Percentiles rank a stretch among this genome's conserved stretches.
phyloP scores from a whole-genome alignment of 2,329 filamentous ascomycete genomes.

The Penicillium sumatraense region DNA sequence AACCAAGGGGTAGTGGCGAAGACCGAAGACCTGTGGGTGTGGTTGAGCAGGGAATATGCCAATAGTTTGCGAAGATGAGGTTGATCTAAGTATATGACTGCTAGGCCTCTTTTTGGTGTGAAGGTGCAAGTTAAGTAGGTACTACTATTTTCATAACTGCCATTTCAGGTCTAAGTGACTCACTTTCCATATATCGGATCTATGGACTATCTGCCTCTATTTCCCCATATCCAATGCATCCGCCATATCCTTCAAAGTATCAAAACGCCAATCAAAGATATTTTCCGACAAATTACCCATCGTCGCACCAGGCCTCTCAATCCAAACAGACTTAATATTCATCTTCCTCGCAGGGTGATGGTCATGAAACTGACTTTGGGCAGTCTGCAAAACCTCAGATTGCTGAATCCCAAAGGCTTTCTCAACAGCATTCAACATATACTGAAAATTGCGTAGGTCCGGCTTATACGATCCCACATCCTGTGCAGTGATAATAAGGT shows the following conservation, averaged over 20 bases:
- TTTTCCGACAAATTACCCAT: slow-evolving; percentile 41
- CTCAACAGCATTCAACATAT: slow-evolving; percentile 62
- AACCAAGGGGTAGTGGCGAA: not conserved
- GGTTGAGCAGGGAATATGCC: not conserved
- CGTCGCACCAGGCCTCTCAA: slow-evolving; percentile 42
- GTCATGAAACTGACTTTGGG: slow-evolving; percentile 69
- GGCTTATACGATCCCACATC: slow-evolving; percentile 75
- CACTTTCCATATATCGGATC: too few relatives aligned
- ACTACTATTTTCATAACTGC: too few relatives aligned
- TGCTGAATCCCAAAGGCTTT: slow-evolving; percentile 61
- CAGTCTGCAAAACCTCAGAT: slow-evolving; percentile 66
- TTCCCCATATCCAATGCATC: slow-evolving; percentile 45
- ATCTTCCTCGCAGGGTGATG: slow-evolving; percentile 66
- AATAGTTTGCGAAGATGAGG: too few relatives aligned
- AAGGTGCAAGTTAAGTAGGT: too few relatives aligned
- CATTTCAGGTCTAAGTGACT: too few relatives aligned
- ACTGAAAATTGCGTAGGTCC: slow-evolving; percentile 65
- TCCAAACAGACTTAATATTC: slow-evolving; percentile 68
- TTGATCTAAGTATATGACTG: too few relatives aligned
- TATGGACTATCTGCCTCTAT: too few relatives aligned
- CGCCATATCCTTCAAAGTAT: slow-evolving; percentile 64
- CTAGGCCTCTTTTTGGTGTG: too few relatives aligned
- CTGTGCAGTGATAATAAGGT: slow-evolving; percentile 70
- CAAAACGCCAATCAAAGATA: slow-evolving; percentile 60
- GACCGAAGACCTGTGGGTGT: too few relatives aligned